These are phyloP conservation scores for Diaporthe vexans DNA, from an alignment of 2,329 filamentous ascomycete genomes.

Conservation along the genomic window DNA sequence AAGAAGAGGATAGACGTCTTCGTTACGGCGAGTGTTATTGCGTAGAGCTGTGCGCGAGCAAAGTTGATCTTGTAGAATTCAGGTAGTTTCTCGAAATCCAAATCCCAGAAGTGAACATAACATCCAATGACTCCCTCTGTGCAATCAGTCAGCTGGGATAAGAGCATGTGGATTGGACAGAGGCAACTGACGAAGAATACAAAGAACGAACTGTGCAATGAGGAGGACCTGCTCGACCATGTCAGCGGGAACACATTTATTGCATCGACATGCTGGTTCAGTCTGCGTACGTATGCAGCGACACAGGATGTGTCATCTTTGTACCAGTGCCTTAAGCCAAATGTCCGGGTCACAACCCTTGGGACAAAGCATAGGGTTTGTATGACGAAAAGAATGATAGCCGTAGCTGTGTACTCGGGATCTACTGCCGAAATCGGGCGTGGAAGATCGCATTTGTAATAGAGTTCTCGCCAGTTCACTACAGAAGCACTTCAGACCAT, in stretches of 20 bases:
- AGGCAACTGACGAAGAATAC: slow-evolving; percentile 21
- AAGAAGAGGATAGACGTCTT: slow-evolving; percentile 38
- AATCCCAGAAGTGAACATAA: slow-evolving; percentile 36
- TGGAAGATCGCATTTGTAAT: slow-evolving; percentile 30
- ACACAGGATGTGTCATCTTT: slow-evolving; percentile 31
- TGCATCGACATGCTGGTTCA: not conserved
- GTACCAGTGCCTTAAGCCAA: slow-evolving; percentile 29
- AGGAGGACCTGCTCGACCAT: not conserved
- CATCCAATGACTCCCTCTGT: slow-evolving; percentile 29
- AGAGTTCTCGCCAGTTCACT: slow-evolving; percentile 31
- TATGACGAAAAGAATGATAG: slow-evolving; percentile 33
- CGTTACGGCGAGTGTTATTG: slow-evolving; percentile 25
- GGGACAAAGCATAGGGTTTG: slow-evolving; percentile 33
- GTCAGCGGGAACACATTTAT: not conserved
- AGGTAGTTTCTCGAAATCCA: slow-evolving; percentile 28
- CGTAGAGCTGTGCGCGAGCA: slow-evolving; percentile 28
- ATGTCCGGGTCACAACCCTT: not conserved
- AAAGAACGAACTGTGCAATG: slow-evolving; percentile 31
- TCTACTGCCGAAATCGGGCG: slow-evolving; percentile 35
- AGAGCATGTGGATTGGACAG: no score
- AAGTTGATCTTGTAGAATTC: slow-evolving; percentile 35
- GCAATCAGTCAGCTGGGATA: not conserved
- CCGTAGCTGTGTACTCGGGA: slow-evolving; percentile 27
- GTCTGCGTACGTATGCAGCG: slow-evolving; percentile 29
- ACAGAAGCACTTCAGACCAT: not conserved